A percentile compares a stretch with the other conserved stretches of the same genome.
Evolutionary conservation across 129 eudicot genomes (phyloP).

Genomic region (Pittosporum tobira): DNA sequence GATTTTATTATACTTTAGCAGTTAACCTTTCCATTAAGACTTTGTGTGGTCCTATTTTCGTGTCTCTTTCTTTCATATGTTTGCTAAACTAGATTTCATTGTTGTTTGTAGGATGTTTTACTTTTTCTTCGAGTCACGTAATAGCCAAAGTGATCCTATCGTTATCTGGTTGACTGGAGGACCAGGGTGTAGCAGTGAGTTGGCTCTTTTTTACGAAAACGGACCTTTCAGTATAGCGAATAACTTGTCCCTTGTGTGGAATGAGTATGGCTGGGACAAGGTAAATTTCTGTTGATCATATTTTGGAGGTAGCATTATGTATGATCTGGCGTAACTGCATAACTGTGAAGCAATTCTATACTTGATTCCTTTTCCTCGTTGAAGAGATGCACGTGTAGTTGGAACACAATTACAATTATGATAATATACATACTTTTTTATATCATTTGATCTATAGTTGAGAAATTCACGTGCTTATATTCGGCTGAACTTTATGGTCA

Average conservation of each 20-base stretch:
- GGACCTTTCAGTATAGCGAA: conserved; percentile 74
- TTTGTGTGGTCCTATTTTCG: neutral
- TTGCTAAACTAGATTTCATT: neutral
- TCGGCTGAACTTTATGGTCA: neutral
- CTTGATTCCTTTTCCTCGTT: neutral
- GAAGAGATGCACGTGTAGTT: neutral
- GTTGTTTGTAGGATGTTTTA: conserved; percentile 71
- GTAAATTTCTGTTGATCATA: conserved; percentile 16
- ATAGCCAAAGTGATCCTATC: conserved; percentile 59
- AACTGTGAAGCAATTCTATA: too few species aligned
- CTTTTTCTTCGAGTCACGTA: conserved; percentile 88
- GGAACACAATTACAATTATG: neutral
- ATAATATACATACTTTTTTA: neutral
- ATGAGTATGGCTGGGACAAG: conserved; percentile 95
- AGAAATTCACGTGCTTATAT: neutral
- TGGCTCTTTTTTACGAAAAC: conserved; percentile 85
- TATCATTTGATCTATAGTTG: neutral
- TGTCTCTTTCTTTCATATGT: neutral
- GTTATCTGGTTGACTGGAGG: conserved; percentile 97
- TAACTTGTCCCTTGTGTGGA: conserved; percentile 71
- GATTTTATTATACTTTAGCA: neutral
- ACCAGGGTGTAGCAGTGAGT: conserved; percentile 96
- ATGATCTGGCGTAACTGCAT: neutral
- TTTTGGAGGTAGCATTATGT: neutral
- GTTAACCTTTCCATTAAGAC: neutral